Conservation (phyloP, 2,329 filamentous ascomycete genomes). For the Xylariales sp. region DNA sequence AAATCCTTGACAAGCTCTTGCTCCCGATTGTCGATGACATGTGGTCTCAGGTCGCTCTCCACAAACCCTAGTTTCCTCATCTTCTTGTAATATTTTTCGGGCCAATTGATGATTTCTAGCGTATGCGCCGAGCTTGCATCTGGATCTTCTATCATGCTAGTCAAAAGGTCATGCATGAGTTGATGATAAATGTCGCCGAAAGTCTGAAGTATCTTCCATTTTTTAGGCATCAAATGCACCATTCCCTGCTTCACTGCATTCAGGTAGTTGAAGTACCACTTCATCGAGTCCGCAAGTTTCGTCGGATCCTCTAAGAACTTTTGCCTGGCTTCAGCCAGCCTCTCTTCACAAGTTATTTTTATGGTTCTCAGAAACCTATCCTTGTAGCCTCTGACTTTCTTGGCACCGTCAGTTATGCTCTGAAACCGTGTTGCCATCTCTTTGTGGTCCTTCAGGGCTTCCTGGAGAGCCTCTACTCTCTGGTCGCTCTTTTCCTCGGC, state of each 20-base stretch:
- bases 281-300: constrained; percentile 85
- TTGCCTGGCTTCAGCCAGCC: constrained; percentile 77
- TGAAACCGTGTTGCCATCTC: constrained; percentile 94
- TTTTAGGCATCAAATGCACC: constrained; percentile 90
- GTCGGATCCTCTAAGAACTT: constrained; percentile 86
- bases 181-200: constrained; percentile 92
- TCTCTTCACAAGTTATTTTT: constrained; percentile 75
- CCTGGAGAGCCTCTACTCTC: constrained; percentile 88
- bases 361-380: constrained; percentile 91
- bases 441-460: constrained; percentile 94
- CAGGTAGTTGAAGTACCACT: constrained; percentile 98
- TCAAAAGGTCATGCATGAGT: constrained; percentile 94
- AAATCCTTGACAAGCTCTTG: constrained; percentile 93
- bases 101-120: constrained; percentile 93
- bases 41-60: constrained; percentile 80
- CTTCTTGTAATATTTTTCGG: constrained; percentile 94
- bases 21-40: constrained; percentile 91
- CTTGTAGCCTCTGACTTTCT: constrained; percentile 94
- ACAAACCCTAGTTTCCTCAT: constrained; percentile 90
- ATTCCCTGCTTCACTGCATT: constrained; percentile 95
- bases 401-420: constrained; percentile 92
- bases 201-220: constrained; percentile 94
- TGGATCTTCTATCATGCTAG: constrained; percentile 84
- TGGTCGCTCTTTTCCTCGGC: constrained; percentile 97
- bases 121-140: constrained; percentile 88